These are phyloP conservation scores for Xylaria sp. DNA, from an alignment of 2,329 filamentous ascomycete species.

Conservation along the genomic window DNA sequence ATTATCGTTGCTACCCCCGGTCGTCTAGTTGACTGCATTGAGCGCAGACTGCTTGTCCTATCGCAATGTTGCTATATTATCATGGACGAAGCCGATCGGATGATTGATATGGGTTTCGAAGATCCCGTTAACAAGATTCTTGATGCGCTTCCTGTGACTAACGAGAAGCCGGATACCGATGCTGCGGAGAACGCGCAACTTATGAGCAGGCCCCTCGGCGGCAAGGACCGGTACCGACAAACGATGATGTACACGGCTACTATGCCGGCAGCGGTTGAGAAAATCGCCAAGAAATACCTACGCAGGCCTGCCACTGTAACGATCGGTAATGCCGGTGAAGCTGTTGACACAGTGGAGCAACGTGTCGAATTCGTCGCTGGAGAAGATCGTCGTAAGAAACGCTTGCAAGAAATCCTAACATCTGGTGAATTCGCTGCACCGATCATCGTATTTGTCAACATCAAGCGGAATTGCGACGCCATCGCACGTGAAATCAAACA, in stretches of 20 bases:
- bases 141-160: slow-evolving; percentile 88
- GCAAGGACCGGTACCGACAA: slow-evolving; percentile 85
- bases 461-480: slow-evolving; percentile 98
- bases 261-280: slow-evolving; percentile 92
- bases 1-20: slow-evolving; percentile 99
- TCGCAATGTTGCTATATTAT: slow-evolving; percentile 98
- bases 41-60: slow-evolving; percentile 88
- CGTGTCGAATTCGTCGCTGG: slow-evolving; percentile 90
- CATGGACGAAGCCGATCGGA: slow-evolving; percentile 99
- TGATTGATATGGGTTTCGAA: slow-evolving; percentile 99
- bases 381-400: slow-evolving; percentile 97
- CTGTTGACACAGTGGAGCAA: slow-evolving; percentile 97
- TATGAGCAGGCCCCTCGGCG: slow-evolving; percentile 84
- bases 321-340: slow-evolving; percentile 93
- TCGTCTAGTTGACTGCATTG: slow-evolving; percentile 96
- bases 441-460: slow-evolving; percentile 99
- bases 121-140: slow-evolving; percentile 98
- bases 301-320: slow-evolving; percentile 92
- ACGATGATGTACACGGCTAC: slow-evolving; percentile 99
- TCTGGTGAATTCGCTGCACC: slow-evolving; percentile 85
- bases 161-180: slow-evolving; percentile 95
- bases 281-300: slow-evolving; percentile 96
- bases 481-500: slow-evolving; percentile 93
- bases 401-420: slow-evolving; percentile 87
- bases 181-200: slow-evolving; percentile 85